A percentile compares a stretch with the other conserved stretches of the same genome.
phyloP scores from a whole-genome alignment of 139 green algal species.

The Haematococcus lacustris region DNA sequence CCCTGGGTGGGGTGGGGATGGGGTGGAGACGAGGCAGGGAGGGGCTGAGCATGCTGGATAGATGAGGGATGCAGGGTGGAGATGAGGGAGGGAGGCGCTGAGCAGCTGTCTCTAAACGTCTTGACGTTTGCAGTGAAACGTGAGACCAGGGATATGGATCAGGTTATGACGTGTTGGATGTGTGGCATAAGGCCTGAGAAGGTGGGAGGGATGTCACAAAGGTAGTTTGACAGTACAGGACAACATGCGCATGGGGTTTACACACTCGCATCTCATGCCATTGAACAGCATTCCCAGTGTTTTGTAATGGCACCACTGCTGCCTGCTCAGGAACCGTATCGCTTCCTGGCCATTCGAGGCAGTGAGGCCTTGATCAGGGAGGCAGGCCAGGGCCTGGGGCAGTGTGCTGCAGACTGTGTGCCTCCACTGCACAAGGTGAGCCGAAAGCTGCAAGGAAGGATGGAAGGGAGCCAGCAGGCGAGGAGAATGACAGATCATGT shows the following conservation, averaged over 20 bases:
- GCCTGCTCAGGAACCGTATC: slow-evolving; percentile 27
- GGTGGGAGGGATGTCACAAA: neutral
- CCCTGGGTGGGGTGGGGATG: no score
- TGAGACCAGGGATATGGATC: neutral
- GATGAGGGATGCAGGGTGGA: neutral
- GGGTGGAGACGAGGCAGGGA: neutral
- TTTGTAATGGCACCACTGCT: neutral
- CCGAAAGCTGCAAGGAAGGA: no score
- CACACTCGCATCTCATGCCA: neutral
- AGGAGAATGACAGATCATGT: no score
- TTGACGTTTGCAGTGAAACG: neutral
- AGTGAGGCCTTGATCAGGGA: slow-evolving; percentile 23
- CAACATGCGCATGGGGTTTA: neutral
- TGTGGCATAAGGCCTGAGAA: neutral
- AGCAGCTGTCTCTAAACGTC: neutral
- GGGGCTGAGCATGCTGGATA: neutral
- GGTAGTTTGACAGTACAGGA: neutral
- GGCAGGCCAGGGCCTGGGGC: slow-evolving; percentile 9
- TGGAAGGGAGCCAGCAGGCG: no score
- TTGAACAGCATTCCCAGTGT: no score
- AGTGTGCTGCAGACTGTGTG: slow-evolving; percentile 15
- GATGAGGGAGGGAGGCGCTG: neutral
- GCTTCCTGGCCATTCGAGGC: slow-evolving; percentile 34
- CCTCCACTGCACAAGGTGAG: slow-evolving; percentile 11
- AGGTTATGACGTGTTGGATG: neutral